phyloP scores from a whole-genome alignment of 2,329 filamentous ascomycete genomes.

The Alternaria arbusti region DNA sequence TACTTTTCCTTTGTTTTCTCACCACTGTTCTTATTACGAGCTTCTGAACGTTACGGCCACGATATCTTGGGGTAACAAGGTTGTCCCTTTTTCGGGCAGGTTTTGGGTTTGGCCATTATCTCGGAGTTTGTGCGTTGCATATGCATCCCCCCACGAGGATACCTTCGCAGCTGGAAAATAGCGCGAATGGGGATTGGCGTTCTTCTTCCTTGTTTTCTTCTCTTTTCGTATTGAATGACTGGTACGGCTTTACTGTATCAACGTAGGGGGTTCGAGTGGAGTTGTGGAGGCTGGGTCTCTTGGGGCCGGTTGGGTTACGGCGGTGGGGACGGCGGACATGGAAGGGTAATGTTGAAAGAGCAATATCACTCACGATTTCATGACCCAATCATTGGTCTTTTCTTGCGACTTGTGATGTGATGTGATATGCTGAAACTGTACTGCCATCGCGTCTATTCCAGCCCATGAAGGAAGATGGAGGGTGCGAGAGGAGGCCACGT shows the following conservation, averaged over 20 bases:
- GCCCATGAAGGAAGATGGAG: background rate
- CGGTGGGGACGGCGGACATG: background rate
- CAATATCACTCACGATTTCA: slow-evolving; percentile 30
- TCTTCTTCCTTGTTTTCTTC: slow-evolving; percentile 17
- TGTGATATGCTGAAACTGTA: background rate
- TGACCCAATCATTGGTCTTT: slow-evolving; percentile 2
- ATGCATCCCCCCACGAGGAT: slow-evolving; percentile 35
- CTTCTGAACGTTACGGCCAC: slow-evolving; percentile 20
- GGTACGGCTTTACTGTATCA: slow-evolving; percentile 10
- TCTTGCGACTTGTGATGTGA: background rate
- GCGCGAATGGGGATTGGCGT: slow-evolving; percentile 41
- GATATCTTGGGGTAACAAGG: slow-evolving; percentile 9
- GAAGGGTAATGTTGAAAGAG: slow-evolving; percentile 6
- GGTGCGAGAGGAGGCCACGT: background rate
- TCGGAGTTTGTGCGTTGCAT: slow-evolving; percentile 34
- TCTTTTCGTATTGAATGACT: slow-evolving; percentile 12
- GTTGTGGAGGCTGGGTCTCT: background rate
- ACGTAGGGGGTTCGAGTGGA: background rate
- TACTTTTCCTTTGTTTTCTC: slow-evolving; percentile 16
- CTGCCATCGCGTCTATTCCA: background rate
- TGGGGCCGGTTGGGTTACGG: background rate
- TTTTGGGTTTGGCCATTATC: slow-evolving; percentile 6
- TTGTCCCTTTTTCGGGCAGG: slow-evolving; percentile 6
- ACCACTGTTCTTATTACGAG: slow-evolving; percentile 12
- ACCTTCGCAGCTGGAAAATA: slow-evolving; percentile 36